Evolutionary conservation across 495 filamentous ascomycete genomes (phyloP), one percentile per base, ranked within the genome.

Genomic region (Podospora didyma): DNA sequence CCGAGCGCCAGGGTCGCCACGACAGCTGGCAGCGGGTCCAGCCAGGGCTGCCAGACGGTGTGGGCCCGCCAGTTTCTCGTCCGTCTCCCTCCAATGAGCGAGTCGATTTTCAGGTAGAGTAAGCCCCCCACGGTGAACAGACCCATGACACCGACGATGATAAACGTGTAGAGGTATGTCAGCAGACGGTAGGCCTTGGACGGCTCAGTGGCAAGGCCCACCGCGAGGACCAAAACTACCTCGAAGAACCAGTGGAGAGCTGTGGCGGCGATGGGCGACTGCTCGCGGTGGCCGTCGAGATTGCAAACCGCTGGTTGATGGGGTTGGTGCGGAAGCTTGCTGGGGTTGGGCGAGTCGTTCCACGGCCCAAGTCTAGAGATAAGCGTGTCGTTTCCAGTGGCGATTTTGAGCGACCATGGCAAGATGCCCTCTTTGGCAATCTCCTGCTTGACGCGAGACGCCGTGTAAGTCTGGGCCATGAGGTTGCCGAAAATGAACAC

Each of bases 401-500:
- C 37, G 17, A 53, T 31, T n/a, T 3, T 26, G 9, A 17, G 12
- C 20, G 37, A 53, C 22, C 16, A 31, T 24, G 51, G 51, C 20
- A 53, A 22, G 12, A 53, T 53, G 6, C 51, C 51, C 41, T 53
- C 51, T 39, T 53, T 53, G 19, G 51, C 51, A 9, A 53, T 45
- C 23, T 53, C 51, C 22, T 53, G 51, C 51, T 53, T 53, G 37
- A 53, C 51, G 22, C 51, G 51, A 14, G 51, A 44, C 12, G 51
- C 51, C 20, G 51, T 53, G 39, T 26, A 53, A 6, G 51, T 53
- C 51, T 56, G 54, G 2, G 54, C 54, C n/a, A 56, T 46, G 28
- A 56, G 7, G 22, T 42, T 56, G 4, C 54, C 54, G 24, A 56
- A 41, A 41, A 56, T 56, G 54, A 56, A 56, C 16, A 56, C 5